These are phyloP conservation scores for Graphilbum ipis-grandicollis DNA, from an alignment of 2,329 filamentous ascomycete species.

Conservation along the genomic window DNA sequence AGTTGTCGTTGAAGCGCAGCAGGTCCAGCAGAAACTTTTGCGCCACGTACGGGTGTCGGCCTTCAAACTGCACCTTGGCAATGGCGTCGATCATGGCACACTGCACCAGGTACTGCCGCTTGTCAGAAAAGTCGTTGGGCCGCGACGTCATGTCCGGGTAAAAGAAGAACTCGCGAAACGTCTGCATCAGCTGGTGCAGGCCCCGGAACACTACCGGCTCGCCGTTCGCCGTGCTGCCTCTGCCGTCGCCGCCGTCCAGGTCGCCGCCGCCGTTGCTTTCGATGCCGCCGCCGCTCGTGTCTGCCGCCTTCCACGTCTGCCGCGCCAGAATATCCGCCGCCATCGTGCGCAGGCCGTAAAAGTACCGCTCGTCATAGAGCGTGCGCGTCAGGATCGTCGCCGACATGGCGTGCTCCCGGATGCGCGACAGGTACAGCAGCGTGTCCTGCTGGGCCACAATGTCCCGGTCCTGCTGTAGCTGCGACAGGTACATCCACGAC, in stretches of 20 bases:
- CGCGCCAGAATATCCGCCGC: slow-evolving; percentile 64
- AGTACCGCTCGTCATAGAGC: slow-evolving; percentile 81
- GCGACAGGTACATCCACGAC: slow-evolving; percentile 94
- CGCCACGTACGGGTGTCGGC: slow-evolving; percentile 61
- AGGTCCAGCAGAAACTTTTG: slow-evolving; percentile 78
- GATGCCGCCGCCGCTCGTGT: slow-evolving; percentile 1
- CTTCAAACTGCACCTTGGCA: slow-evolving; percentile 59
- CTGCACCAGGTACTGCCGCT: slow-evolving; percentile 70
- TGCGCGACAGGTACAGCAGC: slow-evolving; percentile 53
- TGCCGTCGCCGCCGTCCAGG: not conserved
- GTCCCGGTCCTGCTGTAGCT: slow-evolving; percentile 91
- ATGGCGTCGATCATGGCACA: slow-evolving; percentile 70
- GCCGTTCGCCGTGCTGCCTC: not conserved
- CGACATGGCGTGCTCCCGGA: slow-evolving; percentile 58
- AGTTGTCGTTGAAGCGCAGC: slow-evolving; percentile 86
- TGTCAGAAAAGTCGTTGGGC: slow-evolving; percentile 83
- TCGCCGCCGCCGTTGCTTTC: slow-evolving; percentile 1
- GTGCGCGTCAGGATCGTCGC: slow-evolving; percentile 83
- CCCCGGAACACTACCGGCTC: slow-evolving; percentile 14
- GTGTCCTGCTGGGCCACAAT: slow-evolving; percentile 74
- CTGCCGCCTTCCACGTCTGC: slow-evolving; percentile 33
- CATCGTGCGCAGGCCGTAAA: slow-evolving; percentile 77
- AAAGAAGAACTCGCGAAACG: slow-evolving; percentile 81
- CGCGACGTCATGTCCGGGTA: slow-evolving; percentile 63
- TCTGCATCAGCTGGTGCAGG: slow-evolving; percentile 54